These are phyloP conservation scores for Lactifluus subvellereus DNA, from an alignment of 768 basidiomycete species.

Conservation along the genomic window DNA sequence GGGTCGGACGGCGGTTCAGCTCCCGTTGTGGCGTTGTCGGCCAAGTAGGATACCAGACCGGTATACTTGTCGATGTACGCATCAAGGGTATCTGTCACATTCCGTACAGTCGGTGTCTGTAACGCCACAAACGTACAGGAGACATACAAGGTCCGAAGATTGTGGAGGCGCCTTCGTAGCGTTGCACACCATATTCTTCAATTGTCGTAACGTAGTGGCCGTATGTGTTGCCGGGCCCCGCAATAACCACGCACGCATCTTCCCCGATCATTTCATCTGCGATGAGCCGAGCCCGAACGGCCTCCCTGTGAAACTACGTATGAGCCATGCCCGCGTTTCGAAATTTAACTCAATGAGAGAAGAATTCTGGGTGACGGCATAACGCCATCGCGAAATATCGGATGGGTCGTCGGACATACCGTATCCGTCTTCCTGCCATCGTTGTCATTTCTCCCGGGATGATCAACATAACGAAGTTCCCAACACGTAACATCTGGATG, in stretches of 20 bases:
- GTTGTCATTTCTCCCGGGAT: slow-evolving; percentile 79
- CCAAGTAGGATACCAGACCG: slow-evolving; percentile 57
- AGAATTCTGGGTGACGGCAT: slow-evolving; percentile 8
- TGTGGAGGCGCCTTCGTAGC: slow-evolving; percentile 79
- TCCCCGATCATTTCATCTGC: slow-evolving; percentile 55
- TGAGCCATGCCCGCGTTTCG: not conserved
- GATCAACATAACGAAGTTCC: slow-evolving; percentile 69
- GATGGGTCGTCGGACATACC: slow-evolving; percentile 38
- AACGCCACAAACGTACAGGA: slow-evolving; percentile 9
- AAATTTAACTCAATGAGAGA: slow-evolving; percentile 5
- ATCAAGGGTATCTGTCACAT: slow-evolving; percentile 57
- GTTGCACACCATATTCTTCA: slow-evolving; percentile 69
- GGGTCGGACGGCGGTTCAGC: slow-evolving; percentile 55
- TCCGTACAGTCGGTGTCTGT: slow-evolving; percentile 2
- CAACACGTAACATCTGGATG: slow-evolving; percentile 71
- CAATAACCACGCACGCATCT: slow-evolving; percentile 69
- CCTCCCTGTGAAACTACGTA: slow-evolving; percentile 42
- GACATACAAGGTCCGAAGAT: slow-evolving; percentile 66
- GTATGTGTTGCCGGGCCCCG: slow-evolving; percentile 80
- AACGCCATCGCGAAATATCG: not conserved
- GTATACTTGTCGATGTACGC: slow-evolving; percentile 75
- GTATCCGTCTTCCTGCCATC: slow-evolving; percentile 72
- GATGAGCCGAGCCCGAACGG: slow-evolving; percentile 59
- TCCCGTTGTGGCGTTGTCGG: slow-evolving; percentile 36
- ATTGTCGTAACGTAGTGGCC: slow-evolving; percentile 66